Evolutionary conservation across 1,284 basidiomycete species (phyloP).

Genomic region (Kwoniella shivajii): DNA sequence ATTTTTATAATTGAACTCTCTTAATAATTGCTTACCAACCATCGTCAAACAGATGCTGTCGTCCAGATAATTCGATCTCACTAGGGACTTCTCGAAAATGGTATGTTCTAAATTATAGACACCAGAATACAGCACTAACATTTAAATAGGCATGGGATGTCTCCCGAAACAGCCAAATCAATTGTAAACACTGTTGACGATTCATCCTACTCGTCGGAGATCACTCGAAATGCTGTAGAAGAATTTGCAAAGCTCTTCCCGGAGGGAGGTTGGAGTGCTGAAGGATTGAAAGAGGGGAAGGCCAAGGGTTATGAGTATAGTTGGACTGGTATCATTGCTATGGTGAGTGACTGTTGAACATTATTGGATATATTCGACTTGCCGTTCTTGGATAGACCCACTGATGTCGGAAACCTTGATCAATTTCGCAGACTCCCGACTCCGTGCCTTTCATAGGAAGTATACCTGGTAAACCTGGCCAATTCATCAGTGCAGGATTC

Average conservation of each 20-base stretch:
- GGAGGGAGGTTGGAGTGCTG: slow-evolving; percentile 25
- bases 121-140: not conserved
- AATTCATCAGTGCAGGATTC: slow-evolving; percentile 43
- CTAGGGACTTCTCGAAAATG: slow-evolving; percentile 33
- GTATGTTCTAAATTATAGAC: not conserved
- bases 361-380: not conserved
- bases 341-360: slow-evolving; percentile 20
- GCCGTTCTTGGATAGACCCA: not conserved
- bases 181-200: slow-evolving; percentile 37
- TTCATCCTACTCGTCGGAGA: slow-evolving; percentile 10
- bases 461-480: slow-evolving; percentile 37
- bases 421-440: slow-evolving; percentile 44
- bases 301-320: slow-evolving; percentile 40
- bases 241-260: slow-evolving; percentile 19
- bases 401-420: too few relatives aligned
- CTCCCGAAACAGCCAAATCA: slow-evolving; percentile 7
- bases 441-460: slow-evolving; percentile 42
- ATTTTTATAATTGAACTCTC: too few relatives aligned
- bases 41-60: slow-evolving; percentile 9
- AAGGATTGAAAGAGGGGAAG: slow-evolving; percentile 8
- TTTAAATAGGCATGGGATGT: slow-evolving; percentile 21
- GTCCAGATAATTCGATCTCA: slow-evolving; percentile 40
- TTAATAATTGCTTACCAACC: too few relatives aligned
- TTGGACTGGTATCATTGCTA: slow-evolving; percentile 45
- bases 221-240: slow-evolving; percentile 15